A percentile compares a stretch with the other conserved stretches of the same genome.
phyloP scores from a whole-genome alignment of 495 filamentous ascomycete species.

The Hypoxylon rickii region DNA sequence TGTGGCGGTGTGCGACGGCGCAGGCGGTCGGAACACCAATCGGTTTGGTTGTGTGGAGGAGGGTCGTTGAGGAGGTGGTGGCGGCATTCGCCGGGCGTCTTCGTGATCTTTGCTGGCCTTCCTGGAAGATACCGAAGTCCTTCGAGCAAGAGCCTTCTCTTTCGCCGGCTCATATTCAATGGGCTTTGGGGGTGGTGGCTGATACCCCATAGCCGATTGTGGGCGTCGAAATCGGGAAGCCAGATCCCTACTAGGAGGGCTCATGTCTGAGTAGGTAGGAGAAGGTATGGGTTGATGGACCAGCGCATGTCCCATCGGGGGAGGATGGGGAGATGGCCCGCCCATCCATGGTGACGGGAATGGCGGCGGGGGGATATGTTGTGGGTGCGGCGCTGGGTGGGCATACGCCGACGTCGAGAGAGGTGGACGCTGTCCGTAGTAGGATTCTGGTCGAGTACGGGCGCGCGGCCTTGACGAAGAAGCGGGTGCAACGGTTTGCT shows the following conservation, averaged over 20 bases:
- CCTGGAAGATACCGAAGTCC: slow-evolving; percentile 44
- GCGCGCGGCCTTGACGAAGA: slow-evolving; percentile 44
- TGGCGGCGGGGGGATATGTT: slow-evolving; percentile 30
- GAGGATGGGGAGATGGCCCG: slow-evolving; percentile 11
- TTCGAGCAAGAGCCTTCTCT: slow-evolving; percentile 38
- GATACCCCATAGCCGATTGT: slow-evolving; percentile 50
- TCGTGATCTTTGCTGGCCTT: slow-evolving; percentile 45
- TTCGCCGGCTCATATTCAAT: slow-evolving; percentile 40
- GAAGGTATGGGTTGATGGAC: slow-evolving; percentile 32
- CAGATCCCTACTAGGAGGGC: slow-evolving; percentile 29
- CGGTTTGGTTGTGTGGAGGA: slow-evolving; percentile 43
- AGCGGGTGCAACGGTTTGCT: slow-evolving; percentile 35
- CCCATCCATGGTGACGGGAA: slow-evolving; percentile 28
- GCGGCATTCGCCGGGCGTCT: slow-evolving; percentile 46
- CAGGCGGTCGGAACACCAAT: slow-evolving; percentile 43
- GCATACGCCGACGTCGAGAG: slow-evolving; percentile 37
- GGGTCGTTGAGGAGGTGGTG: slow-evolving; percentile 47
- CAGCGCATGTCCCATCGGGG: slow-evolving; percentile 31
- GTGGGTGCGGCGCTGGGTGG: slow-evolving; percentile 28
- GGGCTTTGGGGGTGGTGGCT: slow-evolving; percentile 35
- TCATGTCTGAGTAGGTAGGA: slow-evolving; percentile 34
- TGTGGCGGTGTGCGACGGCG: slow-evolving; percentile 30
- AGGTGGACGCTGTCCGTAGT: slow-evolving; percentile 45
- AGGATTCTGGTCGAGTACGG: slow-evolving; percentile 46
- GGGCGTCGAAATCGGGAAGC: slow-evolving; percentile 47